These are phyloP conservation scores for Phragmites australis DNA, from an alignment of 176 grass and related monocot genomes.

Conservation along the genomic window DNA sequence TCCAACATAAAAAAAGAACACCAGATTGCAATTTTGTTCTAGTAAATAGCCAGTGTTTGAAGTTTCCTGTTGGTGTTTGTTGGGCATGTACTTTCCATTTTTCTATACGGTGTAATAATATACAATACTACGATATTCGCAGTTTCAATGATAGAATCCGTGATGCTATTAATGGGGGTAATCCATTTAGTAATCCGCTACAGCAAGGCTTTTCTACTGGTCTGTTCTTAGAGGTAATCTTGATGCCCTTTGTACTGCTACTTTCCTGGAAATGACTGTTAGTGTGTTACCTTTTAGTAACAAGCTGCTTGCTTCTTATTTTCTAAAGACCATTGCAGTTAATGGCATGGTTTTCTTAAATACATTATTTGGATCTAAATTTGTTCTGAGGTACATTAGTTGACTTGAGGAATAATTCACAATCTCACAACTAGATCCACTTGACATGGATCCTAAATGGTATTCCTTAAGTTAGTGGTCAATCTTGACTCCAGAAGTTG, in stretches of 20 bases:
- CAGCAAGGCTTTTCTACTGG: conserved; percentile 89
- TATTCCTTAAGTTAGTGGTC: neutral
- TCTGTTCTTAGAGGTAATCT: conserved; percentile 77
- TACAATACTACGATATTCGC: conserved; percentile 8
- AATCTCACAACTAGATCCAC: neutral
- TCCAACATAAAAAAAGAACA: neutral
- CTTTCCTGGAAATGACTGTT: neutral
- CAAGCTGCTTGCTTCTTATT: conserved; percentile 17
- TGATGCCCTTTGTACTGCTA: neutral
- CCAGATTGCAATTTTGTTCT: neutral
- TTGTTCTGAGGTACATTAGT: neutral
- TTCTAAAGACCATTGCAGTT: neutral
- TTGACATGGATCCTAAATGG: neutral
- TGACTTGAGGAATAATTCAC: neutral
- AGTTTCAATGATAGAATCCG: conserved; percentile 98
- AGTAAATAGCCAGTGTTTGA: neutral
- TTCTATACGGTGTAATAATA: neutral
- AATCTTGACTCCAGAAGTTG: neutral
- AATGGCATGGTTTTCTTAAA: neutral
- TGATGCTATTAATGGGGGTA: conserved; percentile 88
- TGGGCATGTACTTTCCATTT: neutral
- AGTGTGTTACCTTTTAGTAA: conserved; percentile 10
- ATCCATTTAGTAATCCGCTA: conserved; percentile 85
- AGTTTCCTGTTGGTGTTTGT: conserved; percentile 3
- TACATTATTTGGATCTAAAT: conserved; percentile 25